phyloP scores from a whole-genome alignment of 2,329 filamentous ascomycete genomes.

The Colletotrichum tofieldiae region DNA sequence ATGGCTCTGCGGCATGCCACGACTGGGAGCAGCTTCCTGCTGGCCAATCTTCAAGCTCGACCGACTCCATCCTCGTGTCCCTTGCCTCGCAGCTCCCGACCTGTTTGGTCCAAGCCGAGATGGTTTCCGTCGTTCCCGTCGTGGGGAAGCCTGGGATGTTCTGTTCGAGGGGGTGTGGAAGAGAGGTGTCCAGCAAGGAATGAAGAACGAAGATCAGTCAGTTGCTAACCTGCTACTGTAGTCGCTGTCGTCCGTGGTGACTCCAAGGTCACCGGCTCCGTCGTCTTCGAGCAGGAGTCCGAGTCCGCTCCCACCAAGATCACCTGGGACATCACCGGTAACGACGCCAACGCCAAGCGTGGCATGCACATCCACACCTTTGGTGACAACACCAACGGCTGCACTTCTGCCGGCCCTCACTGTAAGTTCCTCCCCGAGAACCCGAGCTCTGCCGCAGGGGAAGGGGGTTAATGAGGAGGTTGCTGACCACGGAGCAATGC shows the following conservation, averaged over 20 bases:
- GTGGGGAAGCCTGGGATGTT: slow-evolving; percentile 27
- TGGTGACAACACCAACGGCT: slow-evolving; percentile 99
- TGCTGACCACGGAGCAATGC: slow-evolving; percentile 21
- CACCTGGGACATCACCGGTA: slow-evolving; percentile 91
- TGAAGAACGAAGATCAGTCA: slow-evolving; percentile 46
- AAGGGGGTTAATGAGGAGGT: not conserved
- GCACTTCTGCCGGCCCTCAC: slow-evolving; percentile 97
- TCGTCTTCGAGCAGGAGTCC: slow-evolving; percentile 93
- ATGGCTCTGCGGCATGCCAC: slow-evolving; percentile 48
- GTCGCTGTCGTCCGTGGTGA: slow-evolving; percentile 98
- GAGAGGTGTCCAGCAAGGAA: slow-evolving; percentile 4
- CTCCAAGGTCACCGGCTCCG: slow-evolving; percentile 93
- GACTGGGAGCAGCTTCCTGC: slow-evolving; percentile 21
- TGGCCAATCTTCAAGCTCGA: slow-evolving; percentile 38
- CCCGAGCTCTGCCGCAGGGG: not conserved
- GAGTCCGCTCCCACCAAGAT: slow-evolving; percentile 89
- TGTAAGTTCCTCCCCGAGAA: slow-evolving; percentile 72
- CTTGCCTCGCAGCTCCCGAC: slow-evolving; percentile 26
- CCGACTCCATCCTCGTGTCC: slow-evolving; percentile 28
- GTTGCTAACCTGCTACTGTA: slow-evolving; percentile 56
- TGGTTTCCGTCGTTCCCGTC: slow-evolving; percentile 31
- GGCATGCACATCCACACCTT: slow-evolving; percentile 99
- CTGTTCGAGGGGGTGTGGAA: not conserved
- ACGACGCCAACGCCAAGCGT: slow-evolving; percentile 96
- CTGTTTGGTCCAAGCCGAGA: slow-evolving; percentile 21